These are phyloP conservation scores for Trichoderma sp. DNA, from an alignment of 2,329 filamentous ascomycete genomes.

Conservation along the genomic window DNA sequence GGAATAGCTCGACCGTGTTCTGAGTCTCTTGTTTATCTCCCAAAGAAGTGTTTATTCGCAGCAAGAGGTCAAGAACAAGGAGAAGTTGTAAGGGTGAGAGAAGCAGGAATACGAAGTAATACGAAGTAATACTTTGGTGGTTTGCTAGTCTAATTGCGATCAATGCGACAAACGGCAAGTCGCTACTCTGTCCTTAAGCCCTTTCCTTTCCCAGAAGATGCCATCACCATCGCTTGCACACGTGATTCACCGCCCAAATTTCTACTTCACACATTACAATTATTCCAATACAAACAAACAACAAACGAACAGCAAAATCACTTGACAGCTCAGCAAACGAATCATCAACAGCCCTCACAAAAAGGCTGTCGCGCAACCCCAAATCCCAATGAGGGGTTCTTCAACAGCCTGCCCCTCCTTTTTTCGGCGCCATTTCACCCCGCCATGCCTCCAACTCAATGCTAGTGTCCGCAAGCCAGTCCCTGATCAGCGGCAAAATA, in stretches of 20 bases:
- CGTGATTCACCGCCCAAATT: neutral
- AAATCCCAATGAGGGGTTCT: neutral
- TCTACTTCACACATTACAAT: neutral
- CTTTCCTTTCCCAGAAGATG: neutral
- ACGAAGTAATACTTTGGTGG: neutral
- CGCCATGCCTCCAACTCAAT: neutral
- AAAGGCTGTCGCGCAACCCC: neutral
- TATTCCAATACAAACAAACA: neutral
- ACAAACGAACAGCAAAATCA: neutral
- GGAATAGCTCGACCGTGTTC: neutral
- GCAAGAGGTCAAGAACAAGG: neutral
- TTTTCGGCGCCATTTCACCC: conserved; percentile 1
- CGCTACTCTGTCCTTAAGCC: neutral
- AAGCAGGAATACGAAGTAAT: neutral
- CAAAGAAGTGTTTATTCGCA: neutral
- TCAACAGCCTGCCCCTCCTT: neutral
- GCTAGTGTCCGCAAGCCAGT: conserved; percentile 3
- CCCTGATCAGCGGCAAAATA: neutral
- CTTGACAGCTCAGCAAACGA: neutral
- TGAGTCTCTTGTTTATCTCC: neutral
- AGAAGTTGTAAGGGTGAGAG: neutral
- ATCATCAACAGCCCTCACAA: neutral
- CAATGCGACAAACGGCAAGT: conserved; percentile 10
- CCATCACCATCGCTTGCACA: neutral
- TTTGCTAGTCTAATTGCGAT: neutral